Evolutionary conservation across 1,139 yeast genomes (phyloP).

Genomic region (Candida gigantensis): DNA sequence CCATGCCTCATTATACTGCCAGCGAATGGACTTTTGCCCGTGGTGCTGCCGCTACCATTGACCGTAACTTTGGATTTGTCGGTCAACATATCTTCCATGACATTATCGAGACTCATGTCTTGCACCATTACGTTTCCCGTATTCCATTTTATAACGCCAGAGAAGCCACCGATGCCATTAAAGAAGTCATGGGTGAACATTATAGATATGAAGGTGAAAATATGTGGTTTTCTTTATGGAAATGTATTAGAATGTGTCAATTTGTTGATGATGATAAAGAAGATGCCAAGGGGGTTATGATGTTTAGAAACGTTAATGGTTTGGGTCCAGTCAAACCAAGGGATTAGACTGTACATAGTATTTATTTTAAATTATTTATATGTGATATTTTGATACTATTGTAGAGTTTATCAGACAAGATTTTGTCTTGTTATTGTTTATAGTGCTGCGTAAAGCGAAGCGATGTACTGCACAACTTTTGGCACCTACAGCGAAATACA

Average conservation of each 20-base stretch:
- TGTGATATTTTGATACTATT: too few relatives aligned
- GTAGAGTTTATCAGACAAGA: too few relatives aligned
- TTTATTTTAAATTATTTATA: neutral
- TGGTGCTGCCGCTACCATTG: conserved; percentile 69
- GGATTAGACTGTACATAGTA: conserved; percentile 19
- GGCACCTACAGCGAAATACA: too few relatives aligned
- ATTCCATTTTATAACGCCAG: conserved; percentile 87
- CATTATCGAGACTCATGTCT: conserved; percentile 85
- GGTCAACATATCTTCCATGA: conserved; percentile 85
- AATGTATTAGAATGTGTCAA: conserved; percentile 70
- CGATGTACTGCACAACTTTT: too few relatives aligned
- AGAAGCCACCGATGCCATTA: conserved; percentile 75
- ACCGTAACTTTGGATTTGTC: conserved; percentile 71
- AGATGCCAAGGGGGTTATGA: conserved; percentile 59
- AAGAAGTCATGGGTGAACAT: conserved; percentile 80
- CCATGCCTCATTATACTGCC: conserved; percentile 59
- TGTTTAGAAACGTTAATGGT: conserved; percentile 60
- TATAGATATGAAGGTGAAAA: conserved; percentile 67
- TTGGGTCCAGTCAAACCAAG: conserved; percentile 46
- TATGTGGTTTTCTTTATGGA: conserved; percentile 77
- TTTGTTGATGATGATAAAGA: conserved; percentile 71
- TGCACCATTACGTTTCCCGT: conserved; percentile 82
- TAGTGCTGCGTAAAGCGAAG: too few relatives aligned
- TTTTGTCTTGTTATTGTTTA: too few relatives aligned
- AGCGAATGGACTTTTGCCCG: conserved; percentile 63